A percentile compares a stretch with the other conserved stretches of the same genome.
These are phyloP conservation scores for Lepidopterella palustris DNA, from an alignment of 495 filamentous ascomycete species.

Conservation along the genomic window DNA sequence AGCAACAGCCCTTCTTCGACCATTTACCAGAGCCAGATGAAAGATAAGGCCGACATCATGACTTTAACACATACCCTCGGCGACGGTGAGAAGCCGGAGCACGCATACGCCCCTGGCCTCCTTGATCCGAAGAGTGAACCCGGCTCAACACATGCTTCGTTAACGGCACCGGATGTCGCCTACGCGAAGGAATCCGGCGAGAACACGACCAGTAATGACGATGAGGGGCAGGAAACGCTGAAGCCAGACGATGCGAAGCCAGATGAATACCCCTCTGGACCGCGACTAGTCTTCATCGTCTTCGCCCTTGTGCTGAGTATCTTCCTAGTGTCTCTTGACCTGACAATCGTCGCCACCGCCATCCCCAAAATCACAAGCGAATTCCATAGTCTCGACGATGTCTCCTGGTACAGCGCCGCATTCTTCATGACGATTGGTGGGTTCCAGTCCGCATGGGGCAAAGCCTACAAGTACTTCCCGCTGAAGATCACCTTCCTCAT, in stretches of 20 bases:
- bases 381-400: constrained; percentile 29
- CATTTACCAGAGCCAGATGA: too few relatives aligned
- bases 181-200: too few relatives aligned
- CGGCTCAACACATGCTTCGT: too few relatives aligned
- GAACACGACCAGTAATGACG: too few relatives aligned
- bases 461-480: constrained; percentile 29
- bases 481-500: constrained; percentile 25
- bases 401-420: constrained; percentile 33
- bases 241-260: constrained; percentile 15
- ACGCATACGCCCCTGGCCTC: too few relatives aligned
- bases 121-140: too few relatives aligned
- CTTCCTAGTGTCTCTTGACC: constrained; percentile 1
- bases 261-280: constrained; percentile 23
- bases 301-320: constrained; percentile 25
- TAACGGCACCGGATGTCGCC: too few relatives aligned
- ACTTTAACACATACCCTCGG: too few relatives aligned
- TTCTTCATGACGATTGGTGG: constrained; percentile 29
- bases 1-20: too few relatives aligned
- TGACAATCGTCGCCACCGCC: constrained; percentile 31
- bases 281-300: constrained; percentile 33
- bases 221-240: too few relatives aligned
- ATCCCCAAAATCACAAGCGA: constrained; percentile 28
- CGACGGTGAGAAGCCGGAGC: too few relatives aligned
- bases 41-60: too few relatives aligned
- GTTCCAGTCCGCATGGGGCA: constrained; percentile 30